Base-by-base conservation (phyloP, 805 yeast genomes). In the Grigorovia jiainica region DNA sequence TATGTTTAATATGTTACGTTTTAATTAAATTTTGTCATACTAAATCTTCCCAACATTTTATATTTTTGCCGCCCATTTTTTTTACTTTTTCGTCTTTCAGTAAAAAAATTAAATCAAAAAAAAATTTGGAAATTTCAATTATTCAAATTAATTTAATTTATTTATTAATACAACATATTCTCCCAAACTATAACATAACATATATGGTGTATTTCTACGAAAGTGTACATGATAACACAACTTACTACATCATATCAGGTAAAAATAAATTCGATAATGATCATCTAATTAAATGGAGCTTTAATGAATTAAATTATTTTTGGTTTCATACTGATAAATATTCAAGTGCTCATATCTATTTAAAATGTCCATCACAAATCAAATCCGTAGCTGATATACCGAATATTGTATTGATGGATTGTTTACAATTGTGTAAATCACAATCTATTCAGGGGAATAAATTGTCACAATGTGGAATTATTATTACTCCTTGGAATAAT, bases 271-370 rank as follows among this genome's bases (percentile, higher is more conserved):
- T 70, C 40, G 94, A 85, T 61, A 84, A 78, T 49, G 82, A 76
- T 50, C 60, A 64, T 19, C 57, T 78, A 40, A 73, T 84, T 43
- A 77, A 76, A 54, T 72, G 75, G 50, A 84, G 89, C 1, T 71
- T 73, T 46, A 78, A 76, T 20, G 73, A 73, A 44, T 79, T 82
- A 55, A 51, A 54, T 25, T 51, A 53, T 24, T 64, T 82, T 4
- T 84, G 94, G 90, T 84, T 85, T 54, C 94, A 83, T 58, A 87
- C 81, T 7, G 89, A 82, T 49, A 80, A 79, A 48, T 66, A 76
- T 38, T 79, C 87, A 4, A 78, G 87, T 35, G 92, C 89, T 0
- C 95, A 85, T 56, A 71, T 85, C 8, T 85, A 85, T 52, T 63
- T 82, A 21, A 72, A 85, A 43, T 59, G 79, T 17, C 64, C 69